Conservation (phyloP, 768 basidiomycete species). For the Arthromyces matolae region DNA sequence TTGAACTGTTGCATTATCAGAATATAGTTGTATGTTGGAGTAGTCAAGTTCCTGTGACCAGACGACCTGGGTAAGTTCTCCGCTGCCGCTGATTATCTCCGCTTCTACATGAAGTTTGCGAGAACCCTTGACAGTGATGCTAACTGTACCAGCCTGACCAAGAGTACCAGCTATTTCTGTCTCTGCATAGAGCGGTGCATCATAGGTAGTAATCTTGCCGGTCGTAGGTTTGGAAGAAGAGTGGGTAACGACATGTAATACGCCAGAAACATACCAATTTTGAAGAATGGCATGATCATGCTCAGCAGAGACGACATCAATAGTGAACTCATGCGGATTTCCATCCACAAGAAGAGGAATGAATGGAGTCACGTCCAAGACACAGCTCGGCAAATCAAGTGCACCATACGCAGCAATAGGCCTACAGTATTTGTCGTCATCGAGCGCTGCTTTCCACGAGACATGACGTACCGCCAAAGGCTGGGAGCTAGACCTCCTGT, state of each 20-base stretch:
- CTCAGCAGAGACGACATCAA: constrained; percentile 74
- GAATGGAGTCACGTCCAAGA: constrained; percentile 76
- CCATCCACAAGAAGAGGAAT: constrained; percentile 66
- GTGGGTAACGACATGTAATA: constrained; percentile 66
- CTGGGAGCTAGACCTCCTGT: constrained; percentile 72
- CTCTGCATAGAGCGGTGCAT: constrained; percentile 53
- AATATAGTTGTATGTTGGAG: constrained; percentile 59
- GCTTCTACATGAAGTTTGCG: constrained; percentile 58
- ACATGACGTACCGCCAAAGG: constrained; percentile 53
- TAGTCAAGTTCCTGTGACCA: constrained; percentile 62
- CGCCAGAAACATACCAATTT: constrained; percentile 78
- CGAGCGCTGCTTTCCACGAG: not conserved
- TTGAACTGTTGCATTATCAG: constrained; percentile 42
- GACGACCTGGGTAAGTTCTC: constrained; percentile 47
- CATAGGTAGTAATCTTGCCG: constrained; percentile 59
- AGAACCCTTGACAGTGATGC: constrained; percentile 59
- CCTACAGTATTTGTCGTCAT: constrained; percentile 24
- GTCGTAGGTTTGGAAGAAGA: constrained; percentile 59
- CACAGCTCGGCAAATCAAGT: constrained; percentile 74
- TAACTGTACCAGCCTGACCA: constrained; percentile 44
- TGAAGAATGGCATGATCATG: constrained; percentile 57
- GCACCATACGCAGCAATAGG: constrained; percentile 78
- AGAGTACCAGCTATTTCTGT: constrained; percentile 44
- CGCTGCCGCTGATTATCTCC: constrained; percentile 59
- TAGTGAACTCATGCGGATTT: constrained; percentile 62